A percentile compares a stretch with the other conserved stretches of the same genome.
phyloP scores from a whole-genome alignment of 73 alveolate genomes.

The Stentor roeselii region DNA sequence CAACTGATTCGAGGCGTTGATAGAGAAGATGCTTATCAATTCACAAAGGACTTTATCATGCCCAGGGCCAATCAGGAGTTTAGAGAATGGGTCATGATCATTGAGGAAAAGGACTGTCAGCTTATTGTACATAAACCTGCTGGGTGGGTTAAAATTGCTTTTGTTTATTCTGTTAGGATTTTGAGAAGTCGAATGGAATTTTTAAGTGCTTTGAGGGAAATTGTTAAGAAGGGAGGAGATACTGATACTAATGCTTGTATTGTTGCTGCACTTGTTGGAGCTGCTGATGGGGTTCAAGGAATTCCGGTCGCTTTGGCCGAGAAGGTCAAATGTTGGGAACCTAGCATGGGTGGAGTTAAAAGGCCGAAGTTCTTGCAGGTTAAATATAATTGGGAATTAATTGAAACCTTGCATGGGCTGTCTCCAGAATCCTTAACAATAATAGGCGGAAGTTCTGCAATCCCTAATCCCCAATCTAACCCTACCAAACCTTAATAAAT shows the following conservation, averaged over 20 bases:
- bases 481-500: too few relatives aligned
- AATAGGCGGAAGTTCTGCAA: not conserved
- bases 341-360: slow-evolving; percentile 37
- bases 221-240: slow-evolving; percentile 50
- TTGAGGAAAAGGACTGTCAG: not conserved
- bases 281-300: slow-evolving; percentile 39
- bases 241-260: slow-evolving; percentile 79
- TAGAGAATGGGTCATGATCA: slow-evolving; percentile 3
- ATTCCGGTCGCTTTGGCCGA: slow-evolving; percentile 38
- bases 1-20: slow-evolving; percentile 28
- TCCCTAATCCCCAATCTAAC: too few relatives aligned
- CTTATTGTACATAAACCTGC: not conserved
- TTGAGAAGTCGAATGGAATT: not conserved
- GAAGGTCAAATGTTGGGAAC: slow-evolving; percentile 42
- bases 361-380: slow-evolving; percentile 31
- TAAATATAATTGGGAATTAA: not conserved
- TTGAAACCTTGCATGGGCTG: not conserved
- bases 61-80: not conserved
- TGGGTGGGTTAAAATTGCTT: slow-evolving; percentile 46
- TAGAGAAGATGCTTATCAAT: slow-evolving; percentile 15
- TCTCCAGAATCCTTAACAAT: not conserved
- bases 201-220: slow-evolving; percentile 25
- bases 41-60: slow-evolving; percentile 19
- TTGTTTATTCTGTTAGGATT: slow-evolving; percentile 23
- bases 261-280: slow-evolving; percentile 61